Evolutionary conservation across 176 grass and related monocot genomes (phyloP).

Genomic region (Pontederia crassipes): DNA sequence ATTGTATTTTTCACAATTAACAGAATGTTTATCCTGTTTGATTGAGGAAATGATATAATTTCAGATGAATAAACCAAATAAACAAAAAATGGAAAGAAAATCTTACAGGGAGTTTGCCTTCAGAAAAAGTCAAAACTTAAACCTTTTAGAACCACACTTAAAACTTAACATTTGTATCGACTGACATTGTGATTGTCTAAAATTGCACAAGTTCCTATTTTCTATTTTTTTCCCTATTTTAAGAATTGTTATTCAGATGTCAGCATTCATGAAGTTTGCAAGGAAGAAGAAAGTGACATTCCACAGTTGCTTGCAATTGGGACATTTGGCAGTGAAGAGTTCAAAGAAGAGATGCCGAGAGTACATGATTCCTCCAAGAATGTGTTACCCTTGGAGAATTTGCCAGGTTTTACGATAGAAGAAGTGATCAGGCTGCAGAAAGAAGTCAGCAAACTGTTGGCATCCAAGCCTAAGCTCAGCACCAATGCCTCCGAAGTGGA

Average conservation of each 20-base stretch:
- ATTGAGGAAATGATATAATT: too few relatives aligned
- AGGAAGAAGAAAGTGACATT: conserved; percentile 58
- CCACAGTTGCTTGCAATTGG: conserved; percentile 64
- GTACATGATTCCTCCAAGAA: conserved; percentile 18
- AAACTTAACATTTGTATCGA: too few relatives aligned
- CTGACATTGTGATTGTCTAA: background rate
- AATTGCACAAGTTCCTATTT: background rate
- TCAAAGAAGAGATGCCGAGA: conserved; percentile 24
- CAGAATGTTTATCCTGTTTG: too few relatives aligned
- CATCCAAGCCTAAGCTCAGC: background rate
- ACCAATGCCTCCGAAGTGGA: too few relatives aligned
- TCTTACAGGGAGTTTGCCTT: too few relatives aligned
- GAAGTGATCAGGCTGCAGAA: conserved; percentile 51
- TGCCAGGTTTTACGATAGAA: conserved; percentile 34
- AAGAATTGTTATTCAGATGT: conserved; percentile 27
- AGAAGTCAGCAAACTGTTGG: conserved; percentile 36
- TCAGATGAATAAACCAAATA: too few relatives aligned
- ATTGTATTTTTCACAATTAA: too few relatives aligned
- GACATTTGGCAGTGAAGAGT: conserved; percentile 53
- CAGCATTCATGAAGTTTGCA: conserved; percentile 26
- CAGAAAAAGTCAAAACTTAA: too few relatives aligned
- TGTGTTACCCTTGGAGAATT: conserved; percentile 19
- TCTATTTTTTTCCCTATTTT: background rate
- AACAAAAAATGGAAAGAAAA: too few relatives aligned
- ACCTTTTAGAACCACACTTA: too few relatives aligned